phyloP scores from a whole-genome alignment of 768 basidiomycete genomes.

The Phylloporus rhodoxanthus region DNA sequence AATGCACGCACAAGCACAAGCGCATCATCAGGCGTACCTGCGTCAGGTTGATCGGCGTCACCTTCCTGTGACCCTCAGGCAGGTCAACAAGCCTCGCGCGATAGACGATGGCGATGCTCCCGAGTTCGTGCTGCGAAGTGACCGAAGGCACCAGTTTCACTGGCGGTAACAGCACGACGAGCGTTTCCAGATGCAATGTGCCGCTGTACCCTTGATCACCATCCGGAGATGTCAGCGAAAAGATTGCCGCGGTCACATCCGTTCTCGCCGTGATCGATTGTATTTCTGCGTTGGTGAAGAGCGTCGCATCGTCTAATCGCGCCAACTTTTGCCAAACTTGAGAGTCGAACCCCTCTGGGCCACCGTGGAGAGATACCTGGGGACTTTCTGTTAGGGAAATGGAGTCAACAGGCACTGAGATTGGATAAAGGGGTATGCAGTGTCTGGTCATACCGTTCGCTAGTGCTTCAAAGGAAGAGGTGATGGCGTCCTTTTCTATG shows the following conservation, averaged over 20 bases:
- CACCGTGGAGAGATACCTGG: slow-evolving; percentile 67
- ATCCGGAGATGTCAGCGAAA: slow-evolving; percentile 51
- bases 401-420: background rate
- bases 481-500: slow-evolving; percentile 49
- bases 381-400: slow-evolving; percentile 36
- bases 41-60: slow-evolving; percentile 72
- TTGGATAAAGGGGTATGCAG: background rate
- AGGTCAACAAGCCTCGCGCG: slow-evolving; percentile 56
- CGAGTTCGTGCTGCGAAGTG: slow-evolving; percentile 44
- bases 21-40: slow-evolving; percentile 42
- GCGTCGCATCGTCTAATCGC: slow-evolving; percentile 34
- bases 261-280: slow-evolving; percentile 34
- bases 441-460: slow-evolving; percentile 31
- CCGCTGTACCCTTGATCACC: slow-evolving; percentile 73
- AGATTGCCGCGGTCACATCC: slow-evolving; percentile 40
- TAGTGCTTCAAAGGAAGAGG: slow-evolving; percentile 40
- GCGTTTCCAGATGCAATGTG: slow-evolving; percentile 50
- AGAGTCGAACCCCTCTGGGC: slow-evolving; percentile 59
- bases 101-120: slow-evolving; percentile 63
- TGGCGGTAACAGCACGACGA: slow-evolving; percentile 44
- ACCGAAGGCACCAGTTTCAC: slow-evolving; percentile 22
- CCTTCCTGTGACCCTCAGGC: slow-evolving; percentile 33
- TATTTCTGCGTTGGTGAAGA: slow-evolving; percentile 56
- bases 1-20: background rate
- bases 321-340: slow-evolving; percentile 45